Evolutionary conservation across 2,329 filamentous ascomycete species (phyloP).

Genomic region (Raffaelea deltoideospora): DNA sequence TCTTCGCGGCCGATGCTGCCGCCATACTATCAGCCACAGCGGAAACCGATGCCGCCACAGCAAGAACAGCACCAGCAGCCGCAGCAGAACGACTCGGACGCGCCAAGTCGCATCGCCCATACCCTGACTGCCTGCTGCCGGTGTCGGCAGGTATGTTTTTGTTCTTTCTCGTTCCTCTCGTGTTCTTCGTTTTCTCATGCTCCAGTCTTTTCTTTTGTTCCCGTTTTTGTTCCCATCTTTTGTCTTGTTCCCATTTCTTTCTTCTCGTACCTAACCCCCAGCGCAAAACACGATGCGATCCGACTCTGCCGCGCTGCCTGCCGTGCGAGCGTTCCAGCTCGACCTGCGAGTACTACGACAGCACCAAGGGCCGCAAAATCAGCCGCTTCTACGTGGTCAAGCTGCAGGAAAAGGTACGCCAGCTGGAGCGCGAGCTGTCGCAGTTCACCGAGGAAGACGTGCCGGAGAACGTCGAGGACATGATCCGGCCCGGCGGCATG

Average conservation of each 20-base stretch:
- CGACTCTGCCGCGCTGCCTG: slow-evolving; percentile 76
- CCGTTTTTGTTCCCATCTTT: too few relatives aligned
- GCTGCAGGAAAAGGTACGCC: slow-evolving; percentile 72
- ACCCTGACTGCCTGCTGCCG: slow-evolving; percentile 69
- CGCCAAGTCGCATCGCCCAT: slow-evolving; percentile 53
- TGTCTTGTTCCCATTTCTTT: not conserved
- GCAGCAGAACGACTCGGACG: slow-evolving; percentile 22
- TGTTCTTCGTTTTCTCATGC: too few relatives aligned
- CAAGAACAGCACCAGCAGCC: too few relatives aligned
- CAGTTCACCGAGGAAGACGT: slow-evolving; percentile 65
- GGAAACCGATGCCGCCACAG: not conserved
- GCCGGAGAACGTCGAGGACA: slow-evolving; percentile 61
- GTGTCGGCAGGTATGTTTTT: slow-evolving; percentile 52
- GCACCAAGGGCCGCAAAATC: slow-evolving; percentile 70
- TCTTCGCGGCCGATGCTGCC: slow-evolving; percentile 19
- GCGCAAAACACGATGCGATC: slow-evolving; percentile 95
- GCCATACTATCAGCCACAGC: slow-evolving; percentile 12
- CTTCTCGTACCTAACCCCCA: slow-evolving; percentile 20
- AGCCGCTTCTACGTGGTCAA: slow-evolving; percentile 85
- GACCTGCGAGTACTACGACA: slow-evolving; percentile 90
- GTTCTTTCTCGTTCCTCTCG: not conserved
- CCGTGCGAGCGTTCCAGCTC: slow-evolving; percentile 88
- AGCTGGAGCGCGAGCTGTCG: slow-evolving; percentile 67
- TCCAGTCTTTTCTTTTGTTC: too few relatives aligned
- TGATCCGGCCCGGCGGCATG: slow-evolving; percentile 73